Base-by-base conservation (phyloP, 768 basidiomycete species). In the Heimioporus sp. region DNA sequence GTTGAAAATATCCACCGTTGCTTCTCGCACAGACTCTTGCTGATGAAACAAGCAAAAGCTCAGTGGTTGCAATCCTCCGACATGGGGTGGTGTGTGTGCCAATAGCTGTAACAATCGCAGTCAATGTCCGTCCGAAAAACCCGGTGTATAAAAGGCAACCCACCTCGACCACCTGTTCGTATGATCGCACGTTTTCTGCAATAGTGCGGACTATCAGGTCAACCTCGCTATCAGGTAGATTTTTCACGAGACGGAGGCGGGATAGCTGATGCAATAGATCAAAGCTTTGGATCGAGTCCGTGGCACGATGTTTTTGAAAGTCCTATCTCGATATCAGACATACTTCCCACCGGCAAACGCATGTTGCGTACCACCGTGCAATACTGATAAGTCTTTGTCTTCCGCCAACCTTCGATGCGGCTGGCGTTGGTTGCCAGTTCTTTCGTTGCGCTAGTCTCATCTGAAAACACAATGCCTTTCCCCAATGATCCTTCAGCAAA, bases 1-100 rank as follows among this genome's bases (percentile, higher is more conserved):
- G 63, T 91, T 86, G 58, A 98, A 85, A 43, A 97, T 74, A 52
- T 92, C 89, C 31, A 98, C 81, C 0, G 92, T 89, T 15, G 81
- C 76, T 30, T 92, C 87, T 20, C 92, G 82, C 32, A 94, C 81
- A 8, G 73, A 61, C 57, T 92, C 83, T 44, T 81, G 78, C 49
- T 91, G 90, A 70, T 98, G 96, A 73, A 98, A 97, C 7, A 98
- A 74, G 10, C 91, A 88, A 66, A 97, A 94, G 32, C 87, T 86
- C 35, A 98, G 74, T 21, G 92, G 88, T 19, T 92, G 71, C 15
- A 98, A 76, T 2, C 97, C 96, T 34, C 92, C 91, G 6, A 76
- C 76, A 58, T 92, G 86, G 1, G 86, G 82, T 11, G 90, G 83
- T 31, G 90, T 69, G 46, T 80, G 76, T 2, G 94, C 80, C 28